Evolutionary conservation across 179 eudicot genomes (phyloP).

Genomic region (Silene noctiflora): DNA sequence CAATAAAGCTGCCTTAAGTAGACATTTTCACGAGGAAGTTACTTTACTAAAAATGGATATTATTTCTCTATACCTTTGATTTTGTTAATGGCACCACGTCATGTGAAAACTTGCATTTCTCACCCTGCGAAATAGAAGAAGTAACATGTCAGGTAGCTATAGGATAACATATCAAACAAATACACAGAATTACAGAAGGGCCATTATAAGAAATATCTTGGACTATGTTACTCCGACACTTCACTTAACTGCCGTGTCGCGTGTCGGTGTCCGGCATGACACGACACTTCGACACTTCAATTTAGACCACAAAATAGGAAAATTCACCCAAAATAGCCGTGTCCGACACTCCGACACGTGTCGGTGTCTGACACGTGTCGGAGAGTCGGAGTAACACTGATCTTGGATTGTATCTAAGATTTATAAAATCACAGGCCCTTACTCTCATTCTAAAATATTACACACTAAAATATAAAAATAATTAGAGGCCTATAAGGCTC

Average conservation of each 20-base stretch:
- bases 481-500: background rate
- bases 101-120: conserved; percentile 87
- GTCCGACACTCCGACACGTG: too few species aligned
- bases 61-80: conserved; percentile 55
- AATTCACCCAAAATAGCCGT: too few species aligned
- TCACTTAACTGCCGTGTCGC: too few species aligned
- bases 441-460: background rate
- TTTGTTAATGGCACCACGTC: conserved; percentile 79
- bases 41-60: background rate
- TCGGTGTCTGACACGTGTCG: too few species aligned
- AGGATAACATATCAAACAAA: background rate
- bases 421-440: background rate
- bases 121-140: conserved; percentile 56
- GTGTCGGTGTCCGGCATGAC: too few species aligned
- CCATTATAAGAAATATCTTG: background rate
- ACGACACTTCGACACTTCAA: too few species aligned
- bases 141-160: background rate
- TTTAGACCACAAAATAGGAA: too few species aligned
- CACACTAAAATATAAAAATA: background rate
- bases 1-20: background rate
- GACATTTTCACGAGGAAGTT: background rate
- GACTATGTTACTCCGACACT: too few species aligned
- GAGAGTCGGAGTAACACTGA: too few species aligned
- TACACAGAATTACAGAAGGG: background rate
- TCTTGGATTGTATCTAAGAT: background rate